These are phyloP conservation scores for Colletotrichum lupini DNA, from an alignment of 2,329 filamentous ascomycete genomes.

Conservation along the genomic window DNA sequence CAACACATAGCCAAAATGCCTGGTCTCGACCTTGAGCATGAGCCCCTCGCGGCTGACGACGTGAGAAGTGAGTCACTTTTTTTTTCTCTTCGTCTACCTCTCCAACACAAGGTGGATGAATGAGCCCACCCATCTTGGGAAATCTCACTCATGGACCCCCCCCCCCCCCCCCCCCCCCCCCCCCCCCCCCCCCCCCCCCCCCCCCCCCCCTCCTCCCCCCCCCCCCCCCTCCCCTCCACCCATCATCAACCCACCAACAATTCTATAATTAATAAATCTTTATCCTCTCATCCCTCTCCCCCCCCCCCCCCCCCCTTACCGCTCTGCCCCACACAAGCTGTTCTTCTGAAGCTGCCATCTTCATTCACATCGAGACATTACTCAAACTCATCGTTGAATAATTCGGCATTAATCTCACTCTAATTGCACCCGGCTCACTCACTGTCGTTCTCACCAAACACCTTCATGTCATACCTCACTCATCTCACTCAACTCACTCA, in stretches of 20 bases:
- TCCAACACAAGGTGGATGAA: too few relatives aligned
- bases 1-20: slow-evolving; percentile 48
- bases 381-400: background rate
- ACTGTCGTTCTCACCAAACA: background rate
- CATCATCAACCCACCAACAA: too few relatives aligned
- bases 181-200: too few relatives aligned
- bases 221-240: too few relatives aligned
- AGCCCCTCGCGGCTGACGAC: slow-evolving; percentile 57
- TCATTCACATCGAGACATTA: background rate
- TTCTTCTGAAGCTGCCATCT: background rate
- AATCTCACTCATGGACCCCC: slow-evolving; percentile 14
- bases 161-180: too few relatives aligned
- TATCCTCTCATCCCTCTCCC: too few relatives aligned
- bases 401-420: background rate
- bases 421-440: background rate
- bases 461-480: background rate
- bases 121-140: background rate
- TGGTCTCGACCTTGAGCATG: slow-evolving; percentile 49
- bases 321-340: background rate
- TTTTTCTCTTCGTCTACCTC: background rate
- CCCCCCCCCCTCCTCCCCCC: too few relatives aligned
- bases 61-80: slow-evolving; percentile 50
- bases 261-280: too few relatives aligned
- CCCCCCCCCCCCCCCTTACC: too few relatives aligned
- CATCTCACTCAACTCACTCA: background rate